Percentiles rank a stretch among this genome's conserved stretches.
phyloP scores from a whole-genome alignment of 441 rosid species.

The Eruca vesicaria region DNA sequence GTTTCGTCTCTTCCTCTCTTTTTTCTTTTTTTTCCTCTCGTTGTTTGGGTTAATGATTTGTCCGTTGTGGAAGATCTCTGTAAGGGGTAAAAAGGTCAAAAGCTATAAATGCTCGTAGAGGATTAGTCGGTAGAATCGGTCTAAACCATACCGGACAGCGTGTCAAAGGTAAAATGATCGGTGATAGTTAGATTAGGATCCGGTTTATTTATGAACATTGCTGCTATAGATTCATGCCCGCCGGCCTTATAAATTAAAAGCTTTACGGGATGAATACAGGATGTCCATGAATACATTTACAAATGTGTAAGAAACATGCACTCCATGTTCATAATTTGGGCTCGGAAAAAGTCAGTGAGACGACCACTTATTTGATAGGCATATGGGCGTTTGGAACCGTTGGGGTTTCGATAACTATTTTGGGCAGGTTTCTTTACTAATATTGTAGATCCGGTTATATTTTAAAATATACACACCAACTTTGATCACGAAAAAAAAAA shows the following conservation, averaged over 20 bases:
- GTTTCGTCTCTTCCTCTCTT: neutral
- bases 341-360: neutral
- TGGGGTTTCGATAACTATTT: too few relatives aligned
- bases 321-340: neutral
- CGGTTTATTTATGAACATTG: neutral
- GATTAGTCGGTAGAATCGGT: neutral
- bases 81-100: neutral
- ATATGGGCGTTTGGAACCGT: too few relatives aligned
- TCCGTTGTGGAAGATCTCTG: slow-evolving; percentile 2
- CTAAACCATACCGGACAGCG: neutral
- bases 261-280: neutral
- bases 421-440: too few relatives aligned
- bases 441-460: too few relatives aligned
- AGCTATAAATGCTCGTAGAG: neutral
- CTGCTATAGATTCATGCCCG: neutral
- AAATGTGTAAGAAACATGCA: neutral
- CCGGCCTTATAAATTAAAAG: neutral
- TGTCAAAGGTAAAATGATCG: neutral
- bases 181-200: neutral
- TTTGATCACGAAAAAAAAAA: too few relatives aligned
- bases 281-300: too few relatives aligned
- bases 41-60: neutral
- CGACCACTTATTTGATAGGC: too few relatives aligned
- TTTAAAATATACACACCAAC: too few relatives aligned
- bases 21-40: neutral